Percentiles rank a stretch among this genome's conserved stretches.
Conservation (phyloP, 192 early-diverging fungal species). For the Coemansia sp. region DNA sequence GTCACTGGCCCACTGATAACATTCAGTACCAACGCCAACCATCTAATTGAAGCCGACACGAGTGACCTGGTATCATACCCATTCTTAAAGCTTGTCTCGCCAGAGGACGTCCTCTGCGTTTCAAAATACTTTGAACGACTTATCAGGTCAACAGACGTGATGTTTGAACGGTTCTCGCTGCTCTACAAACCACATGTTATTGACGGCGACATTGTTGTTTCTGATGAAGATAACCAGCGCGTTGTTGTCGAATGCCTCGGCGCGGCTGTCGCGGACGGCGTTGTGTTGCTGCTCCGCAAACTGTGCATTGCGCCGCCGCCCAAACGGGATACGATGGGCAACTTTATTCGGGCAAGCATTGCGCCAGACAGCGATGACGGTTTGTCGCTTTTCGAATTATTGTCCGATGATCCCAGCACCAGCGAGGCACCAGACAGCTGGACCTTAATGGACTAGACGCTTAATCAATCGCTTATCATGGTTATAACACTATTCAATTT, state of each 20-base stretch:
- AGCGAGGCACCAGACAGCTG: background rate
- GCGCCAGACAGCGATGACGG: background rate
- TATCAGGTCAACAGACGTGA: slow-evolving; percentile 24
- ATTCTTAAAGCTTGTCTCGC: slow-evolving; percentile 44
- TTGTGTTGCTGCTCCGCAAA: slow-evolving; percentile 32
- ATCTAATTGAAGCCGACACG: slow-evolving; percentile 33
- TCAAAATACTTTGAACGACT: slow-evolving; percentile 32
- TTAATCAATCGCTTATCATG: background rate
- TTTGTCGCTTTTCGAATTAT: background rate
- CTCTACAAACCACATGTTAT: slow-evolving; percentile 35
- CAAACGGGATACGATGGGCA: background rate
- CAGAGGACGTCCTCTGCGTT: slow-evolving; percentile 26
- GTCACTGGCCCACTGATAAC: slow-evolving; percentile 28
- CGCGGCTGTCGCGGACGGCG: slow-evolving; percentile 40
- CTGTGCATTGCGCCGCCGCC: background rate
- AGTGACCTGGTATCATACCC: slow-evolving; percentile 30
- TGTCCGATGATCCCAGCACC: background rate
- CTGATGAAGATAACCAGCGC: slow-evolving; percentile 26
- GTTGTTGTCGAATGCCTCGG: slow-evolving; percentile 44
- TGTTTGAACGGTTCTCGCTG: slow-evolving; percentile 38
- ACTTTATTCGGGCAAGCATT: background rate
- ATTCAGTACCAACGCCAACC: slow-evolving; percentile 31
- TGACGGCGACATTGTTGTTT: slow-evolving; percentile 35
- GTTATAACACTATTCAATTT: background rate
- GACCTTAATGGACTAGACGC: background rate